phyloP scores from a whole-genome alignment of 108 stramenopile species.

The Pseudonitzschia multistriata region DNA sequence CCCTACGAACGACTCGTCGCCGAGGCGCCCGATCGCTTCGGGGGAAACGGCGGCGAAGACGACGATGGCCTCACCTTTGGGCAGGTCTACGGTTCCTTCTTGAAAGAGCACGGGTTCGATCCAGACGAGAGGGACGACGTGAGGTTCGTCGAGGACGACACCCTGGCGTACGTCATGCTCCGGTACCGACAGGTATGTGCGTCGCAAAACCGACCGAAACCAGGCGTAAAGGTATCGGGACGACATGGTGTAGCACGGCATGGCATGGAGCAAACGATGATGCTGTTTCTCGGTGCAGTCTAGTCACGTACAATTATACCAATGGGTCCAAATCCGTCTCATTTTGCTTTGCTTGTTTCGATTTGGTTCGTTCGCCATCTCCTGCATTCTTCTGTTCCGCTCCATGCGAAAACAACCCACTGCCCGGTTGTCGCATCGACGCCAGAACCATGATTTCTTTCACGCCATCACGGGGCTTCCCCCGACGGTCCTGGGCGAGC shows the following conservation, averaged over 20 bases:
- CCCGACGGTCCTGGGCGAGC: conserved; percentile 92
- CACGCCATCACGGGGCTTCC: conserved; percentile 93
- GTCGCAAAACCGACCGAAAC: no score
- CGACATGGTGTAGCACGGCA: no score
- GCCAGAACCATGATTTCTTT: conserved; percentile 89
- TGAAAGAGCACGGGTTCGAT: conserved; percentile 82
- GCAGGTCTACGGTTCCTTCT: conserved; percentile 80
- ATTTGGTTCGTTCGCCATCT: background rate
- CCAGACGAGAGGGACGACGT: conserved; percentile 80
- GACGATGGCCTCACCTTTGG: conserved; percentile 77
- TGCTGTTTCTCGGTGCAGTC: no score
- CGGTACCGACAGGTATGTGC: conserved; percentile 67
- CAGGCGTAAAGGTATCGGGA: no score
- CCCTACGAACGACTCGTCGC: conserved; percentile 41
- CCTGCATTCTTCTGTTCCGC: background rate
- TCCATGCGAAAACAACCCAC: background rate
- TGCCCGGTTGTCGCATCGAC: background rate
- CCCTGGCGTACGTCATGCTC: conserved; percentile 91
- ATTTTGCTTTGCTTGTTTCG: no score
- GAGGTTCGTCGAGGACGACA: conserved; percentile 56
- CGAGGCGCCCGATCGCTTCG: conserved; percentile 25
- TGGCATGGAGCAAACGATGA: no score
- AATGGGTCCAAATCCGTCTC: no score
- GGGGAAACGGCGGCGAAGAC: conserved; percentile 23
- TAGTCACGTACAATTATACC: no score